Base-by-base conservation (phyloP, 495 filamentous ascomycete species). In the Cercophora samala region DNA sequence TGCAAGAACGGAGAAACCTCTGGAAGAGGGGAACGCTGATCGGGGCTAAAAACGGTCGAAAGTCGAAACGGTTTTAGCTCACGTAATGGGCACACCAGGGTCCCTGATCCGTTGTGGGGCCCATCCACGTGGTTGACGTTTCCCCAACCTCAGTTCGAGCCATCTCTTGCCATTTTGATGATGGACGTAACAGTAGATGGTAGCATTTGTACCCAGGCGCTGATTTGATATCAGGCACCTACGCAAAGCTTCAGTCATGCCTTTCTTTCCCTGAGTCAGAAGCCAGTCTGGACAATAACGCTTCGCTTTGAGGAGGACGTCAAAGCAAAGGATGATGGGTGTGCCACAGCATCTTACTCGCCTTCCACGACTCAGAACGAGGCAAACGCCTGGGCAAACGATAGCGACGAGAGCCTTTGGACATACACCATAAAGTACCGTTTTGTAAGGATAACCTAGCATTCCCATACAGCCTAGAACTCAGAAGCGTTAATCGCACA, bases 401-500 rank as follows among this genome's bases (percentile, higher is more conserved):
- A 23, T 56, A 21, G 53, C 53, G 22, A 18, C 19, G 53, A 56
- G n/a, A 22, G 53, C 53, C 53, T 46, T 17, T 46, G 13, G 15
- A 46, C 5, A 11, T 5, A 46, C 37, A 46, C 37, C 37, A 13
- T 17, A 5, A 46, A 46, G 37, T 17, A 5, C 37, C 0, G 5
- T 46, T 17, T 9, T 21, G 22, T 56, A 1, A 2, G n/a, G 53
- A 19, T 19, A 23, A 9, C 53, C n/a, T 22, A 19, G 11, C 53
- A 56, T 19, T 18, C 3, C 18, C 26, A 46, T 3, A 62, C 60
- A 62, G 60, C 24, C 60, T 42, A 18, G 60, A 51, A 11, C 19
- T 62, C 29, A 62, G 60, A 62, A 61, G 19, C 15, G 58, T 32
- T 22, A 60, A 60, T 60, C 58, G 58, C 22, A 23, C 58, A 18